Evolutionary conservation across 208 protist genomes (phyloP), one percentile per base, ranked within the genome.

Genomic region (Porcisia deanei): DNA sequence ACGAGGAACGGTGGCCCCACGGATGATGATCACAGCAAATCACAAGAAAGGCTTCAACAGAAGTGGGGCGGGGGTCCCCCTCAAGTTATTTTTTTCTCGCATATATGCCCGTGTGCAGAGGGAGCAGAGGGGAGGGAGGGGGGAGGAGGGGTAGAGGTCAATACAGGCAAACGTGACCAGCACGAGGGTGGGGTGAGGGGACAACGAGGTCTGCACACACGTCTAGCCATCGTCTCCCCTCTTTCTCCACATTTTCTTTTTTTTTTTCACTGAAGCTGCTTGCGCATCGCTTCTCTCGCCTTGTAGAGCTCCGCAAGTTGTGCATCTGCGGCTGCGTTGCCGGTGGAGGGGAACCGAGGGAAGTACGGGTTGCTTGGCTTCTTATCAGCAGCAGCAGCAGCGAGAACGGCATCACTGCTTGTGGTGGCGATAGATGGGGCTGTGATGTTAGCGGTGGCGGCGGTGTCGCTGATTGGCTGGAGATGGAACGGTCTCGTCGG

Each of bases 251-350:
- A 53, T 49, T 72, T 25, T 30, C 65, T 7, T 49, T 30, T 2
- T 5, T 2, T 5, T 30, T 30, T 16, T 74, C 59, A 75, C 47
- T 87, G 68, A 43, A 91, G 73, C 67, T 91, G 82, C 53, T 81
- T 66, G 2, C 90, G 87, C 87, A 96, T 89, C 12, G 85, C 80
- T 63, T 96, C 92, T 18, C 92, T 78, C 52, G 86, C 86, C 63
- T 78, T 86, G 76, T 96, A 96, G 14, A 96, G 75, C 63, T 77
- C 86, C 52, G 90, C 90, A 20, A 96, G 84, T 74, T 95, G 85
- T 55, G 86, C 89, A 73, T 96, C 92, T 1, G 92, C 92, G 0
- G 84, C 88, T 9, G 79, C 72, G 75, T 95, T 91, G 22, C 92
- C 92, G 1, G 92, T 96, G 8, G 90, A 94, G 18, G 81, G 91